These are phyloP conservation scores for Amphibolis antarctica DNA, from an alignment of 106 monocot species.

Conservation along the genomic window DNA sequence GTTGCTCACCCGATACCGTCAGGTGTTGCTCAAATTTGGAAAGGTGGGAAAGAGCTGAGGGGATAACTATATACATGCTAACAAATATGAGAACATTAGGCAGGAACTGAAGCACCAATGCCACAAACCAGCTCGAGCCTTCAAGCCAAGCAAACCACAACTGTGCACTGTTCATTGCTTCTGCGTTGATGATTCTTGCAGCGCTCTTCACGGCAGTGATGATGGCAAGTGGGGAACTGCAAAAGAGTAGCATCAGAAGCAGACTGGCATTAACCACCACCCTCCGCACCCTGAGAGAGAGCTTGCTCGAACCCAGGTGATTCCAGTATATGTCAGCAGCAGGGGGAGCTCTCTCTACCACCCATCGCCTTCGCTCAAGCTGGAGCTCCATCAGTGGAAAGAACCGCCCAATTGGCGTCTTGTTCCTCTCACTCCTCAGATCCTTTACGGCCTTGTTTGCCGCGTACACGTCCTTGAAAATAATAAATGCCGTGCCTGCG, in stretches of 20 bases:
- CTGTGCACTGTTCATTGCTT: constrained; percentile 81
- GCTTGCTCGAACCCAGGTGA: constrained; percentile 74
- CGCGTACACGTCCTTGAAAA: constrained; percentile 87
- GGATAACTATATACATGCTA: constrained; percentile 94
- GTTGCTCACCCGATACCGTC: constrained; percentile 87
- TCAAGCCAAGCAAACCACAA: constrained; percentile 81
- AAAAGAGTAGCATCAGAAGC: constrained; percentile 79
- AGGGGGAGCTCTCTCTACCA: constrained; percentile 81
- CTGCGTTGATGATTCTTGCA: constrained; percentile 82
- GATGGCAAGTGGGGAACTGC: constrained; percentile 79
- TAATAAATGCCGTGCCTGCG: constrained; percentile 80
- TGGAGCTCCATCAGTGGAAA: constrained; percentile 93
- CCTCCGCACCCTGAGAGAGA: constrained; percentile 44
- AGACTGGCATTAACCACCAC: constrained; percentile 82
- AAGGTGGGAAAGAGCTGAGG: constrained; percentile 81
- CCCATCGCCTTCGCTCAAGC: constrained; percentile 77
- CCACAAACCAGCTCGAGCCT: constrained; percentile 75
- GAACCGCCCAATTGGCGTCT: constrained; percentile 61
- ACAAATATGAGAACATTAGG: constrained; percentile 93
- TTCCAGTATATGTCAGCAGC: constrained; percentile 98
- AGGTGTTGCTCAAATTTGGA: constrained; percentile 93
- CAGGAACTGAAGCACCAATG: constrained; percentile 73
- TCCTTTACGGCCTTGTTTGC: constrained; percentile 89
- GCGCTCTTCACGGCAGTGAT: constrained; percentile 80
- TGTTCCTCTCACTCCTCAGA: constrained; percentile 67